Conservation (phyloP, 768 basidiomycete genomes). For the Mycena polygramma region DNA sequence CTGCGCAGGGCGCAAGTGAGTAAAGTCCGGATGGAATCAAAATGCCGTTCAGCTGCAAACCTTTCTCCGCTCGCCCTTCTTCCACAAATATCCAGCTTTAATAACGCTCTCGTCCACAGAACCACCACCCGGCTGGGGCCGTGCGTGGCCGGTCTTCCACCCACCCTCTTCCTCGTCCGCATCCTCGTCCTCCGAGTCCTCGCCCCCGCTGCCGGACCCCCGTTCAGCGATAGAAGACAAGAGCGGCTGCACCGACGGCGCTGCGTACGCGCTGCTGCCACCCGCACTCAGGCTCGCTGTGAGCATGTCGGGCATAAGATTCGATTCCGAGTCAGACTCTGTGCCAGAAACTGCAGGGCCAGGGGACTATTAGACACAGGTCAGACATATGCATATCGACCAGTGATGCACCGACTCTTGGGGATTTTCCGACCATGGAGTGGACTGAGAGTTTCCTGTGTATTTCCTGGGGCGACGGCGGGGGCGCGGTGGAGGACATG, state of each 20-base stretch:
- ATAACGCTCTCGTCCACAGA: constrained; percentile 78
- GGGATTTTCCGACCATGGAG: constrained; percentile 62
- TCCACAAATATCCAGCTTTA: constrained; percentile 95
- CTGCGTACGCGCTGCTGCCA: constrained; percentile 45
- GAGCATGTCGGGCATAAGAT: constrained; percentile 66
- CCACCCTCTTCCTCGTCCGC: constrained; percentile 76
- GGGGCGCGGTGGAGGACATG: constrained; percentile 58
- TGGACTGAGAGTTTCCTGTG: constrained; percentile 87
- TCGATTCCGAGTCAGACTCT: constrained; percentile 90
- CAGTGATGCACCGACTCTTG: constrained; percentile 48
- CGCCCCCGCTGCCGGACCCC: constrained; percentile 72
- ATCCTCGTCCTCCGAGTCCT: constrained; percentile 80
- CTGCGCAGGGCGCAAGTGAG: constrained; percentile 53
- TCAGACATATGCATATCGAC: neutral
- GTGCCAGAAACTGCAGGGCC: constrained; percentile 69
- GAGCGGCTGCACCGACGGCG: constrained; percentile 61
- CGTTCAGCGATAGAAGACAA: constrained; percentile 86
- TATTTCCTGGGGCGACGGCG: constrained; percentile 90
- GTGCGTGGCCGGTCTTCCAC: constrained; percentile 68
- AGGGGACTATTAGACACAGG: constrained; percentile 23
- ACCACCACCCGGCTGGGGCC: constrained; percentile 57
- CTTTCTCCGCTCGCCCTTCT: constrained; percentile 98
- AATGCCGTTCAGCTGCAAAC: constrained; percentile 53
- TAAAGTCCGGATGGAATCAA: constrained; percentile 21
- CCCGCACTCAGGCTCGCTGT: constrained; percentile 43